Base-by-base conservation (phyloP, 2,329 filamentous ascomycete genomes). In the Neoascochyta sp. region DNA sequence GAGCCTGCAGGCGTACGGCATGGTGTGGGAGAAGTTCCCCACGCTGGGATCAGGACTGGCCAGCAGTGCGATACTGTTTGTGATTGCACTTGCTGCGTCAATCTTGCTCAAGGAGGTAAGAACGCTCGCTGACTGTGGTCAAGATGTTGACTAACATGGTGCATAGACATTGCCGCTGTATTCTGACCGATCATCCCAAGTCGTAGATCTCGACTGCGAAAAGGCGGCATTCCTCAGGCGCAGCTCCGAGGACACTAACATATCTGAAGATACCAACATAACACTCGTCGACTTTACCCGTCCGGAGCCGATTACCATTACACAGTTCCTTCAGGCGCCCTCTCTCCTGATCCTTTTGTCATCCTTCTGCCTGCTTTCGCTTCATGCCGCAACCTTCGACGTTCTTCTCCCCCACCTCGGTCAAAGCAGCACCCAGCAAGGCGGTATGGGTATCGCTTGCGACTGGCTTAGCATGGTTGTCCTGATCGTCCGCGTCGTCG, bases 311-410 rank as follows among this genome's bases (percentile, higher is more conserved):
- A 69, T 71, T 36, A 62, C 60, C 31, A 64, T 70, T 36, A 45
- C 50, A 23, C 65, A 70, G 26, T 67, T 70, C 41, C 53, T 71
- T 30, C 63, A 63, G 11, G 67, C 68, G 1, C 68, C 68, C 3
- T 69, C 68, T 1, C 54, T 71, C 11, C 45, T 68, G 36, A 46
- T 69, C 39, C 50, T 71, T 17, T 49, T 75, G 48, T 52, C 68
- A 41, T 71, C 70, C 4, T 70, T 69, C 41, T 74, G 69, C 16
- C 70, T 71, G 20, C 70, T 72, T 18, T 76, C 73, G n/a, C 72
- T 71, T 47, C 76, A 75, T 31, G 70, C 70, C 9, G 70, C 67
- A 3, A 74, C 73, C 24, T 78, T 70, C 35, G 67, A 71, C 33
- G 61, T 67, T 13, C 54, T 71, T 4, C 63, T 71, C 3, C 68